Evolutionary conservation across 805 yeast genomes (phyloP).

Genomic region (Ogataea thermomethanolica): DNA sequence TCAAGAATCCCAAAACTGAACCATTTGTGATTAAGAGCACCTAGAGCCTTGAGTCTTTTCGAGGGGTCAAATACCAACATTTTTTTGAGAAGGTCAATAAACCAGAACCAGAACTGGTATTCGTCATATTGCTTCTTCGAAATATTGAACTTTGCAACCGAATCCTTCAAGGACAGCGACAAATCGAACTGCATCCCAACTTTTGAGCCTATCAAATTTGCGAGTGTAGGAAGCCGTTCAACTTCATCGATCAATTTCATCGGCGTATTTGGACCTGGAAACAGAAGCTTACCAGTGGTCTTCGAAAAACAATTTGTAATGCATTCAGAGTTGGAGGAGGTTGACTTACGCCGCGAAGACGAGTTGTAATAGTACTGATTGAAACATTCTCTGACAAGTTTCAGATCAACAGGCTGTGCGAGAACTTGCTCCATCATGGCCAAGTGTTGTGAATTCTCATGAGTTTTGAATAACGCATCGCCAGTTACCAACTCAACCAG

Average conservation of each 20-base stretch:
- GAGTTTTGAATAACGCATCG: constrained; percentile 90
- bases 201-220: constrained; percentile 28
- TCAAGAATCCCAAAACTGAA: constrained; percentile 60
- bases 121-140: constrained; percentile 51
- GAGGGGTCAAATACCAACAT: constrained; percentile 49
- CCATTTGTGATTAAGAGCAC: constrained; percentile 68
- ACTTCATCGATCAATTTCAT: constrained; percentile 37
- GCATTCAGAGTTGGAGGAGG: constrained; percentile 16
- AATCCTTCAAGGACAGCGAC: constrained; percentile 24
- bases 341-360: constrained; percentile 17
- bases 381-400: constrained; percentile 33
- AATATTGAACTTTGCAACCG: constrained; percentile 22
- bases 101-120: constrained; percentile 80
- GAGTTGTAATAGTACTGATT: constrained; percentile 21
- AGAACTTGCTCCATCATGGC: constrained; percentile 89
- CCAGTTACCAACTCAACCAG: constrained; percentile 90
- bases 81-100: constrained; percentile 49
- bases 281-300: constrained; percentile 29
- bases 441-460: constrained; percentile 89
- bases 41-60: constrained; percentile 49
- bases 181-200: constrained; percentile 30
- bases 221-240: constrained; percentile 28
- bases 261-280: constrained; percentile 37
- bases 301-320: constrained; percentile 32
- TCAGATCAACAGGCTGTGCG: constrained; percentile 47